phyloP scores from a whole-genome alignment of 2,329 filamentous ascomycete genomes.

The Colletotrichum sp. region DNA sequence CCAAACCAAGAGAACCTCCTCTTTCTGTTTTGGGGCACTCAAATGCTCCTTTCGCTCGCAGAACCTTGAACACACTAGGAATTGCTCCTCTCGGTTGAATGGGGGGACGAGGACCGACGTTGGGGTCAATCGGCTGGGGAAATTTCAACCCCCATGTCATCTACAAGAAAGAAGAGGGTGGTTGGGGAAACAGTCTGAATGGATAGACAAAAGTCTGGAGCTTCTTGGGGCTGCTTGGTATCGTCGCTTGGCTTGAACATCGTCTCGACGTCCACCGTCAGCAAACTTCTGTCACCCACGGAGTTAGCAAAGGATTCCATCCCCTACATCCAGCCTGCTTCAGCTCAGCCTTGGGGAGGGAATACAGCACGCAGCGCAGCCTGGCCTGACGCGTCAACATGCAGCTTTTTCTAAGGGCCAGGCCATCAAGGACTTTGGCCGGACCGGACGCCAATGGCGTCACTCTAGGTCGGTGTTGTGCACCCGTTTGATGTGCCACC shows the following conservation, averaged over 20 bases:
- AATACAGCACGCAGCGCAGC: not conserved
- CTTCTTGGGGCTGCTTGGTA: not conserved
- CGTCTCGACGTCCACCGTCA: not conserved
- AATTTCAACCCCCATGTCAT: not conserved
- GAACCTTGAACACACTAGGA: not conserved
- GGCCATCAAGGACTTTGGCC: not conserved
- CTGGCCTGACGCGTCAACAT: not conserved
- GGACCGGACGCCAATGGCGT: not conserved
- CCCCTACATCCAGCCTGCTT: not conserved
- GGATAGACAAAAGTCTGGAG: not conserved
- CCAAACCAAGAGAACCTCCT: not conserved
- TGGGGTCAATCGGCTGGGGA: not conserved
- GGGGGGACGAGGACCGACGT: not conserved
- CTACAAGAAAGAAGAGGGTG: not conserved
- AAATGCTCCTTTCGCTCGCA: not conserved
- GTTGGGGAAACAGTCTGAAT: not conserved
- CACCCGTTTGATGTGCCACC: not conserved
- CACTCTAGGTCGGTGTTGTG: not conserved
- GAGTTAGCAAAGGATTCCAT: not conserved
- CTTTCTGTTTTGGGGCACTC: not conserved
- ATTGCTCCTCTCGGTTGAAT: not conserved
- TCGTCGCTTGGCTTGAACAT: not conserved
- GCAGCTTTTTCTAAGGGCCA: not conserved
- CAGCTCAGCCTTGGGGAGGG: not conserved
- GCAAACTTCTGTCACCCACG: not conserved